These are phyloP conservation scores for Starmerella stellata DNA, from an alignment of 805 yeast genomes.

Conservation along the genomic window DNA sequence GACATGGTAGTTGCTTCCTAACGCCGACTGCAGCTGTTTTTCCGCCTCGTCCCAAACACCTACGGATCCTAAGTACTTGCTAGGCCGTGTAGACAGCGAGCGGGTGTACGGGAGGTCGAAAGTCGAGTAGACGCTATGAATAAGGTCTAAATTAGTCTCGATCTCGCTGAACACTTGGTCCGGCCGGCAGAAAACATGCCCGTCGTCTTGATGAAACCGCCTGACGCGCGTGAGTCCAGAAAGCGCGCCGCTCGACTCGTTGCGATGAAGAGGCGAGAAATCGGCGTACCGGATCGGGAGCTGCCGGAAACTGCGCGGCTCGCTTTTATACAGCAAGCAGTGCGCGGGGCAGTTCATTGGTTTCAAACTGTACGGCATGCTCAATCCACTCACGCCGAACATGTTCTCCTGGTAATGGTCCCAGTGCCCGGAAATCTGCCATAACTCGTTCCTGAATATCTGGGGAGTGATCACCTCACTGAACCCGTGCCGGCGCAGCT, in stretches of 20 bases:
- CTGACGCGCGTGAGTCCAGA: conserved; percentile 86
- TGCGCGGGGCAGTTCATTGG: conserved; percentile 70
- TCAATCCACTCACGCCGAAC: conserved; percentile 51
- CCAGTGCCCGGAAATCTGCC: conserved; percentile 95
- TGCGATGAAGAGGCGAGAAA: conserved; percentile 80
- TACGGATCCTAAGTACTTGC: conserved; percentile 49
- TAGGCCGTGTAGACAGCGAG: conserved; percentile 74
- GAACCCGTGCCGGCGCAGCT: conserved; percentile 64
- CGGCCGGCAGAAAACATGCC: conserved; percentile 78
- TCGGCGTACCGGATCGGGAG: conserved; percentile 74
- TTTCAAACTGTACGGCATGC: conserved; percentile 51
- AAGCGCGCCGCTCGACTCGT: conserved; percentile 86
- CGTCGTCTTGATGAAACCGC: conserved; percentile 94
- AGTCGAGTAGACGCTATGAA: conserved; percentile 53
- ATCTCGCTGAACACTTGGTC: conserved; percentile 67
- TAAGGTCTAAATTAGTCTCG: conserved; percentile 45
- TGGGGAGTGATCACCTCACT: conserved; percentile 87
- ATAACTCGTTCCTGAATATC: conserved; percentile 60
- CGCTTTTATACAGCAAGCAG: conserved; percentile 59
- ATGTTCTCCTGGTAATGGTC: conserved; percentile 83
- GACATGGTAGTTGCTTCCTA: conserved; percentile 36
- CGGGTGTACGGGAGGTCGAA: conserved; percentile 50
- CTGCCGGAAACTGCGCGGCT: conserved; percentile 68
- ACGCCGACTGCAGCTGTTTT: conserved; percentile 36
- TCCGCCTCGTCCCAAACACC: conserved; percentile 78